Evolutionary conservation across 202 grass and related monocot genomes (phyloP), one percentile per base, ranked within the genome.

Genomic region (Musa balbisiana): DNA sequence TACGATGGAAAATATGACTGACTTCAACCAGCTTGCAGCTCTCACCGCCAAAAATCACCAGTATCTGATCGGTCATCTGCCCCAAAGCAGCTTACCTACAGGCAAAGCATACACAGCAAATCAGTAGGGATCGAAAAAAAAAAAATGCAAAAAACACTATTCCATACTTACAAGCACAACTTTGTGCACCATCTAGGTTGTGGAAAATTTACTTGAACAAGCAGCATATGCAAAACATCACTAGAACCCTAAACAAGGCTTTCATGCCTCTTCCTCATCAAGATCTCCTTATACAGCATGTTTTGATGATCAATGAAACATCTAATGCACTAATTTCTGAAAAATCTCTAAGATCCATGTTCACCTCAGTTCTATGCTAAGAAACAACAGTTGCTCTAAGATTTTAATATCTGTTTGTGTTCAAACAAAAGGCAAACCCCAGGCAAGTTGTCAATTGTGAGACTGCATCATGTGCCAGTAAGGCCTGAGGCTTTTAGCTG

Each of bases 41-140:
- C 73, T 60, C 16, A 75, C 73, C 54, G 73, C 73, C 73, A 75
- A 75, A 75, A 49, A 59, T 75, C 73, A 75, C 73, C 54, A 13
- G 73, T 75, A 49, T 75, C 73, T 21, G 73, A 75, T 43, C 60
- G 9, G 5, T 75, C 9, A 13, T 75, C 73, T 1, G 27, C 72
- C 1, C 73, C 73, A 62, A 8, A 75, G 55, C 73, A 75, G 73
- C 73, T 75, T n/a, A 75, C 73, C 73, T 75, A 58, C 11, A 33
- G 53, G 17, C 11, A 69, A 50, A 49, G 9, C 43, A 22, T 21
- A 11, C 27, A 21, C 27, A 51, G 2, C 10, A 50, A 51, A n/a
- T 70, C 14, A 24, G 20, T 23, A 6, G 58, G 13, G 20, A 62
- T 43, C 0, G 0, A 43, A 33, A 43, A 43, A n/a, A n/a, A n/a